phyloP scores from a whole-genome alignment of 2,329 filamentous ascomycete species.

The Gaeumannomyces sp. region DNA sequence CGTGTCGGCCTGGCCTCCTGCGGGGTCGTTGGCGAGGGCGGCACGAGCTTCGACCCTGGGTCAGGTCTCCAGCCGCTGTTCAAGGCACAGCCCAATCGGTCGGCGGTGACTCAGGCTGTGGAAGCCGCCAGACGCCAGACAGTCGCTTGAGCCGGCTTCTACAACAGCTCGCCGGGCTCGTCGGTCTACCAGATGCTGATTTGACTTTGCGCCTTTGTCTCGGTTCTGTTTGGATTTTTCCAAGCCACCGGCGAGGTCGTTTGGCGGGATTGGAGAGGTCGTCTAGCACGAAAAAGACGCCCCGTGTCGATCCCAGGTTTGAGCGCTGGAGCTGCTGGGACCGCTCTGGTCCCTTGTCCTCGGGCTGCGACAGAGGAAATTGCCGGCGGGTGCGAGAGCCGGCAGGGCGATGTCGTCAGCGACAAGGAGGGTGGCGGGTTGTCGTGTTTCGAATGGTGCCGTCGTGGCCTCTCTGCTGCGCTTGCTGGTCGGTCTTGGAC shows the following conservation, averaged over 20 bases:
- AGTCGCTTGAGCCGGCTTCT: neutral
- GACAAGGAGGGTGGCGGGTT: conserved; percentile 6
- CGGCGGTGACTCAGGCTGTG: neutral
- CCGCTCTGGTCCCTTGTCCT: neutral
- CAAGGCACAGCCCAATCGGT: neutral
- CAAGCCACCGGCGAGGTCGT: neutral
- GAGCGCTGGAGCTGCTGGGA: neutral
- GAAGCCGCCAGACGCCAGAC: neutral
- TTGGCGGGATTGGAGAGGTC: neutral
- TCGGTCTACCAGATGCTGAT: neutral
- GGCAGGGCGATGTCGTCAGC: conserved; percentile 9
- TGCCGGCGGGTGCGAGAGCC: neutral
- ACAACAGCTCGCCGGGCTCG: neutral
- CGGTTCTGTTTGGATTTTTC: neutral
- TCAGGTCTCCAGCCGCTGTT: neutral
- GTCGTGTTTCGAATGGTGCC: conserved; percentile 6
- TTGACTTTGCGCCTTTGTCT: neutral
- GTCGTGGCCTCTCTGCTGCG: conserved; percentile 1
- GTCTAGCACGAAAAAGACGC: neutral
- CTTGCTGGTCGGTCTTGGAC: neutral
- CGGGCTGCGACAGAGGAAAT: neutral
- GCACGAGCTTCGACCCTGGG: neutral
- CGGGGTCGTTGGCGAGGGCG: neutral
- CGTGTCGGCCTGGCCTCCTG: too few species aligned
- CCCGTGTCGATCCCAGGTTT: neutral